Evolutionary conservation across 306 rosid species (phyloP).

Genomic region (Albizia julibrissin): DNA sequence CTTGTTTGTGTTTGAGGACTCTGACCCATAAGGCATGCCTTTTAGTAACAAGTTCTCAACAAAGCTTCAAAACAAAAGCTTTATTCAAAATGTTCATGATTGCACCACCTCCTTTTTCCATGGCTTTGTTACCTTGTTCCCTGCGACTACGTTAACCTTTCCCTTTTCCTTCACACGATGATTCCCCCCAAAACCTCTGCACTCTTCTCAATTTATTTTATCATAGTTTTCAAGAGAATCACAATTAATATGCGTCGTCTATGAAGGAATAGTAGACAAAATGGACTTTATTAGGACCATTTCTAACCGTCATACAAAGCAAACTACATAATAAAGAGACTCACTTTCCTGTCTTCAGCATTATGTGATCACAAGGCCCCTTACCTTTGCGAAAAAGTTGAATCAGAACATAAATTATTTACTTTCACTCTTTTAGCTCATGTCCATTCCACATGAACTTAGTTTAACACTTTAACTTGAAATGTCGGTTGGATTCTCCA

Average conservation of each 20-base stretch:
- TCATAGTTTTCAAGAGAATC: not conserved
- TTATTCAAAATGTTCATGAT: not conserved
- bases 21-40: not conserved
- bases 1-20: not conserved
- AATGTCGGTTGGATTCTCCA: no score
- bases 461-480: not conserved
- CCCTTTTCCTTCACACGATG: not conserved
- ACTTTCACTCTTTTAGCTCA: not conserved
- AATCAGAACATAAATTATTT: not conserved
- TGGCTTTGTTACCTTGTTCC: not conserved
- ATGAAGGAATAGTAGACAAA: no score
- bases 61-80: not conserved
- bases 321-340: no score
- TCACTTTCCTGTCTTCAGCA: not conserved
- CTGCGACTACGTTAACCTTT: not conserved
- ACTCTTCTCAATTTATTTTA: not conserved
- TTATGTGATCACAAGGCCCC: not conserved
- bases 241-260: not conserved
- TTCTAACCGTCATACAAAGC: not conserved
- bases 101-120: not conserved
- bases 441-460: not conserved
- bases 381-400: not conserved
- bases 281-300: not conserved
- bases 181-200: not conserved
- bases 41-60: not conserved